phyloP scores from a whole-genome alignment of 1,284 basidiomycete genomes.

The Leccinum angustisporum region DNA sequence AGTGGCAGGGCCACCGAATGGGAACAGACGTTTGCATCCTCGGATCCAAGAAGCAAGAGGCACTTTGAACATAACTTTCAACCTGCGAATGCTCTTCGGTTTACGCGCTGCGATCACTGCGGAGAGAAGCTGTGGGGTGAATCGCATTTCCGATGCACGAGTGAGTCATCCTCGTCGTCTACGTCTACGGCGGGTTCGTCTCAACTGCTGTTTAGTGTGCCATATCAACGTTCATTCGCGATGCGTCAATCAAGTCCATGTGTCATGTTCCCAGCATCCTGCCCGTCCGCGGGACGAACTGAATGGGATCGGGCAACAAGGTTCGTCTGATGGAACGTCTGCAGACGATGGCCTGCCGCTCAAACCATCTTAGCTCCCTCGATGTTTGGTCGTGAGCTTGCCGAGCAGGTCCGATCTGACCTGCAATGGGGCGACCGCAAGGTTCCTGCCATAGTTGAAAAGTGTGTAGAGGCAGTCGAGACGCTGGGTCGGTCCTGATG shows the following conservation, averaged over 20 bases:
- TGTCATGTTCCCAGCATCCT: constrained; percentile 55
- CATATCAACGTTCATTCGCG: constrained; percentile 73
- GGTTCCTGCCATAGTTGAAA: constrained; percentile 90
- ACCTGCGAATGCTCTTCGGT: constrained; percentile 84
- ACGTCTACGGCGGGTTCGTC: neutral
- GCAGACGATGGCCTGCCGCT: constrained; percentile 7
- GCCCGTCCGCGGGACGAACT: constrained; percentile 36
- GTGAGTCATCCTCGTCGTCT: constrained; percentile 40
- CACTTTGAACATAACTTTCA: constrained; percentile 82
- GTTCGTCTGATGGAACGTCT: constrained; percentile 20
- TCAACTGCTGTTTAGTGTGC: constrained; percentile 48
- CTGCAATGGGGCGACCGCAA: constrained; percentile 56
- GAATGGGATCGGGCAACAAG: constrained; percentile 22
- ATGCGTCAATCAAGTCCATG: constrained; percentile 61
- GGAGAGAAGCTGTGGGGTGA: constrained; percentile 99
- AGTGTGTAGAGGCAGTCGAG: constrained; percentile 94
- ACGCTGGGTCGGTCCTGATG: constrained; percentile 58
- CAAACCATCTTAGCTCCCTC: constrained; percentile 60
- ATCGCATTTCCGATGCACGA: constrained; percentile 84
- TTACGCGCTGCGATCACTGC: constrained; percentile 92
- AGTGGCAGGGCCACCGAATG: constrained; percentile 59
- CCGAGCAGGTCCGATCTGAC: constrained; percentile 82
- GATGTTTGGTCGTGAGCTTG: constrained; percentile 88
- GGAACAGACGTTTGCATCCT: constrained; percentile 24
- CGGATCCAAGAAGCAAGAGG: constrained; percentile 45